Conservation (phyloP, 495 filamentous ascomycete genomes). For the Tirmania nivea region DNA sequence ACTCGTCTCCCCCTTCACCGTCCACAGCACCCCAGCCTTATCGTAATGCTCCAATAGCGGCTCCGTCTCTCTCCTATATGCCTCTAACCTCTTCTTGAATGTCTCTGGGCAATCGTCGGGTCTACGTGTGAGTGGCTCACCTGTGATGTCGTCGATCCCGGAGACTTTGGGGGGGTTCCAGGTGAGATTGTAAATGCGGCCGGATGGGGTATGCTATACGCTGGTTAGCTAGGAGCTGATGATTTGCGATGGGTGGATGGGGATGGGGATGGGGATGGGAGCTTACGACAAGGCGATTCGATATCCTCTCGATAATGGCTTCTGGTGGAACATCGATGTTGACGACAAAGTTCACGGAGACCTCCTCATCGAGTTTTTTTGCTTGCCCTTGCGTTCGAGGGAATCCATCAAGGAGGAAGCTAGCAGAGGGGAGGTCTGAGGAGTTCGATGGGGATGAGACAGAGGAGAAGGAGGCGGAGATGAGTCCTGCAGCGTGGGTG, state of each 20-base stretch:
- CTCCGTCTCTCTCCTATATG: conserved; percentile 69
- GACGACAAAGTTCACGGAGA: conserved; percentile 67
- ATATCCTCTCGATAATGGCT: conserved; percentile 73
- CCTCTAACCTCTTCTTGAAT: conserved; percentile 54
- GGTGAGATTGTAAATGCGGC: conserved; percentile 78
- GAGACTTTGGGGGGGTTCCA: conserved; percentile 56
- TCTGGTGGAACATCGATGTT: conserved; percentile 30
- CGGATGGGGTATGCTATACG: conserved; percentile 52
- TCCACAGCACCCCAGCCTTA: conserved; percentile 65
- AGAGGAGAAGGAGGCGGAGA: conserved; percentile 2
- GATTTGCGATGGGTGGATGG: neutral
- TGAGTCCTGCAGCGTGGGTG: conserved; percentile 6
- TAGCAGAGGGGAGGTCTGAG: conserved; percentile 51
- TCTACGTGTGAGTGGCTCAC: conserved; percentile 62
- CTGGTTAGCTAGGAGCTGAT: no score
- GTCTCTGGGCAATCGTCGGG: conserved; percentile 70
- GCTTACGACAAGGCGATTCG: conserved; percentile 54
- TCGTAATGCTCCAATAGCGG: conserved; percentile 79
- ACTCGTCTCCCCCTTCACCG: conserved; percentile 64
- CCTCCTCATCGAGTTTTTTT: conserved; percentile 44
- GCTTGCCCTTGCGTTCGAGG: conserved; percentile 75
- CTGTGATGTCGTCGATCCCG: conserved; percentile 77
- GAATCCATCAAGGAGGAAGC: conserved; percentile 91
- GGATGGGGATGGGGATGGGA: conserved; percentile 27
- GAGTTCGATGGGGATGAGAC: conserved; percentile 16